Percentiles rank a stretch among this genome's conserved stretches.
phyloP scores from a whole-genome alignment of 2,329 filamentous ascomycete species.

The Aspergillus sp. region DNA sequence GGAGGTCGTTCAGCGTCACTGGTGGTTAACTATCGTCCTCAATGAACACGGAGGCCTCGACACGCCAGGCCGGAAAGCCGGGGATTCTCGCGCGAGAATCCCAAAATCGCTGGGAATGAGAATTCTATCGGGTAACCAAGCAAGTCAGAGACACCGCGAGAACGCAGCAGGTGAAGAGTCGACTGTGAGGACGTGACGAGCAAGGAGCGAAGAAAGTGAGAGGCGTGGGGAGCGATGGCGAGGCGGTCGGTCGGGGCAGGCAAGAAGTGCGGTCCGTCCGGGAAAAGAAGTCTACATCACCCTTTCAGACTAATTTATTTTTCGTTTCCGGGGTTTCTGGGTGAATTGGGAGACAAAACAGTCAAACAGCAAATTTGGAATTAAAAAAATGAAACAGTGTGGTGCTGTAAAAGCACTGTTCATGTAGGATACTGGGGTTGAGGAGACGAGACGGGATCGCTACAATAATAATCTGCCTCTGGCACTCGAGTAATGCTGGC shows the following conservation, averaged over 20 bases:
- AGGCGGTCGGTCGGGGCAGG: slow-evolving; percentile 27
- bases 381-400: background rate
- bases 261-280: slow-evolving; percentile 8
- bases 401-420: background rate
- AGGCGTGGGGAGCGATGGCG: slow-evolving; percentile 26
- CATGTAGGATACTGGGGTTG: background rate
- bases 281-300: slow-evolving; percentile 5
- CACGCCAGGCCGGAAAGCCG: slow-evolving; percentile 18
- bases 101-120: slow-evolving; percentile 8
- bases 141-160: background rate
- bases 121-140: background rate
- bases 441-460: background rate
- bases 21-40: slow-evolving; percentile 16
- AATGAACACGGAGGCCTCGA: slow-evolving; percentile 16
- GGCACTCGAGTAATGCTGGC: slow-evolving; percentile 1
- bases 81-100: slow-evolving; percentile 19
- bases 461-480: slow-evolving; percentile 1
- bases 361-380: background rate
- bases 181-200: slow-evolving; percentile 6
- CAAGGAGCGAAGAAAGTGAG: slow-evolving; percentile 12
- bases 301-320: background rate
- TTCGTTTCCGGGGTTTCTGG: background rate
- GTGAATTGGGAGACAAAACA: background rate
- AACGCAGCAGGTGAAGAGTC: background rate
- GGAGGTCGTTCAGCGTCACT: slow-evolving; percentile 15